These are phyloP conservation scores for Plasmodium ovale DNA, from an alignment of 169 alveolate genomes.

Conservation along the genomic window DNA sequence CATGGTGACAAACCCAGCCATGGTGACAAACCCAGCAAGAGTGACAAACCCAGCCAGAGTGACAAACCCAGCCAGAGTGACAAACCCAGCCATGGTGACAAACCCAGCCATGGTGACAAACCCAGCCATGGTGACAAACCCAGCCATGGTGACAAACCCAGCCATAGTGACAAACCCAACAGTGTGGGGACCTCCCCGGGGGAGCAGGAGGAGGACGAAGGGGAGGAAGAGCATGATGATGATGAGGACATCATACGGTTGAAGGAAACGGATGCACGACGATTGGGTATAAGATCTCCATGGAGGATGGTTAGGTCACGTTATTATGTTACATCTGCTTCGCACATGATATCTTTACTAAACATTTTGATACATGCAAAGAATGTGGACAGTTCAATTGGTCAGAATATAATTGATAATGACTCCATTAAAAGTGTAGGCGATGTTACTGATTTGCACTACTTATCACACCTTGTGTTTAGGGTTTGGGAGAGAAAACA, in stretches of 20 bases:
- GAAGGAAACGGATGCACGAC: slow-evolving; percentile 88
- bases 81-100: not conserved
- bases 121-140: not conserved
- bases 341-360: slow-evolving; percentile 87
- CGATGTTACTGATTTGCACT: slow-evolving; percentile 85
- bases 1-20: not conserved
- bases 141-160: not conserved
- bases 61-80: not conserved
- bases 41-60: not conserved
- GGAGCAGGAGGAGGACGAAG: slow-evolving; percentile 14
- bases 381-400: slow-evolving; percentile 77
- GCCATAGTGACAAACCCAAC: not conserved
- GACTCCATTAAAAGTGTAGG: slow-evolving; percentile 78
- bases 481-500: slow-evolving; percentile 88
- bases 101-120: not conserved
- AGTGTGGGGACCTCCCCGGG: not conserved
- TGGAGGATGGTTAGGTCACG: slow-evolving; percentile 92
- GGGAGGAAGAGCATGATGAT: slow-evolving; percentile 68
- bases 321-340: slow-evolving; percentile 92
- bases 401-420: slow-evolving; percentile 76
- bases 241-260: slow-evolving; percentile 86
- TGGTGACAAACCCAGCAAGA: not conserved
- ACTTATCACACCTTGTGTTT: slow-evolving; percentile 88
- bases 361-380: slow-evolving; percentile 84
- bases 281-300: slow-evolving; percentile 88